A percentile compares a stretch with the other conserved stretches of the same genome.
phyloP scores from a whole-genome alignment of 1,139 yeast species.

The Taphrina populina region DNA sequence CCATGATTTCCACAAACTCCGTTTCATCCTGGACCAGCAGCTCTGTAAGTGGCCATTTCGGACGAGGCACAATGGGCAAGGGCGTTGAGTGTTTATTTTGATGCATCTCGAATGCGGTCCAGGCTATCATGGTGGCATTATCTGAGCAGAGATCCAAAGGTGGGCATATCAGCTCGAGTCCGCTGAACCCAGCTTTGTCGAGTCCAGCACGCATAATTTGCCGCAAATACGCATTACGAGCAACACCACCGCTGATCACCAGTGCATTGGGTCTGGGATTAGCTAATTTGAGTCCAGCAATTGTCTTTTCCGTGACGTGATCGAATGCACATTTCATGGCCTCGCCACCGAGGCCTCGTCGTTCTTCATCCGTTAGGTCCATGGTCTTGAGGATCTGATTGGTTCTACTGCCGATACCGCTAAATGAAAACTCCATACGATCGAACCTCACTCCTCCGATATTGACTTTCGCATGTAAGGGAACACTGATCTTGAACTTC shows the following conservation, averaged over 20 bases:
- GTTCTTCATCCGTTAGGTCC: slow-evolving; percentile 13
- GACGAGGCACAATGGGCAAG: slow-evolving; percentile 20
- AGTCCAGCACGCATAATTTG: slow-evolving; percentile 22
- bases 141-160: slow-evolving; percentile 78
- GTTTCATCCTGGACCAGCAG: slow-evolving; percentile 16
- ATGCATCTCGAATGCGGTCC: slow-evolving; percentile 83
- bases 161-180: slow-evolving; percentile 53
- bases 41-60: slow-evolving; percentile 30
- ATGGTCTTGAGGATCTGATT: slow-evolving; percentile 15
- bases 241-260: slow-evolving; percentile 38
- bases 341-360: slow-evolving; percentile 28
- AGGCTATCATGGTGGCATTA: slow-evolving; percentile 95
- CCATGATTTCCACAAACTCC: slow-evolving; percentile 2
- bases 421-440: slow-evolving; percentile 34
- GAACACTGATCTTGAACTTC: slow-evolving; percentile 43
- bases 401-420: slow-evolving; percentile 35
- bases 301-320: slow-evolving; percentile 32
- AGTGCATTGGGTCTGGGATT: slow-evolving; percentile 13
- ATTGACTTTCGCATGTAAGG: slow-evolving; percentile 42
- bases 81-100: slow-evolving; percentile 3
- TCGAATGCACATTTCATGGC: slow-evolving; percentile 36
- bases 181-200: slow-evolving; percentile 2
- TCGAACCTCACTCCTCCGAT: slow-evolving; percentile 15
- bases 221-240: slow-evolving; percentile 34
- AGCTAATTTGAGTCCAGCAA: slow-evolving; percentile 9